Base-by-base conservation (phyloP, 441 rosid genomes). In the California macrophylla region DNA sequence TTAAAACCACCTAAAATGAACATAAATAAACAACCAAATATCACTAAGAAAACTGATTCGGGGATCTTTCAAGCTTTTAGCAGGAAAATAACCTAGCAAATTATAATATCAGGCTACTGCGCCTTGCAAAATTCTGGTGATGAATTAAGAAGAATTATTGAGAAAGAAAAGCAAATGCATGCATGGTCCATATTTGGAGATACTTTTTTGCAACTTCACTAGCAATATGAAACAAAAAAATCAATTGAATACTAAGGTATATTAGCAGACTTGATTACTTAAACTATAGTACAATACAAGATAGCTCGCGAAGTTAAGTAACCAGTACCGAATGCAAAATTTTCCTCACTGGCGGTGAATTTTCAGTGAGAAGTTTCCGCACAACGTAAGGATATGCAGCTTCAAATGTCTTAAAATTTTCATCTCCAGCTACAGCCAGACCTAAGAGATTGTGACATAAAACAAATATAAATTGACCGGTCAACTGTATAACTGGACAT, bases 381-480 rank as follows among this genome's bases (percentile, higher is more conserved):
- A 85, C 89, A 72, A 92, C 98, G 65, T 77, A 92, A 64, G 96
- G 98, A 79, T 90, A 88, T 71, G 96, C 96, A 74, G 91, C 92
- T 72, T 88, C 90, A 79, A 90, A 90, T 70, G 96, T 88, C 85
- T 87, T 90, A 50, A 90, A 90, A 72, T 70, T 82, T 64, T 58
- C 30, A 58, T 58, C 64, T 23, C 64, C 92, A 66, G 89, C 85
- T 60, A 89, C 76, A 29, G 97, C 98, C 85, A 93, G 81, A 76
- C 98, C 97, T 91, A 88, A 72, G 54, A 76, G 73, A 66, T 73
- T 68, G 76, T 20, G 63, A 75, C 56, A 32, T 42, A 72, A 67
- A 73, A 58, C 69, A 76, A 74, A 60, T 16, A 28, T 45, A 34
- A 73, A 62, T 26, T 42, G 24, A 42, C 28, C 2, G 6, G 66